Base-by-base conservation (phyloP, 2,329 filamentous ascomycete species). In the Rugonectria rugulosa region DNA sequence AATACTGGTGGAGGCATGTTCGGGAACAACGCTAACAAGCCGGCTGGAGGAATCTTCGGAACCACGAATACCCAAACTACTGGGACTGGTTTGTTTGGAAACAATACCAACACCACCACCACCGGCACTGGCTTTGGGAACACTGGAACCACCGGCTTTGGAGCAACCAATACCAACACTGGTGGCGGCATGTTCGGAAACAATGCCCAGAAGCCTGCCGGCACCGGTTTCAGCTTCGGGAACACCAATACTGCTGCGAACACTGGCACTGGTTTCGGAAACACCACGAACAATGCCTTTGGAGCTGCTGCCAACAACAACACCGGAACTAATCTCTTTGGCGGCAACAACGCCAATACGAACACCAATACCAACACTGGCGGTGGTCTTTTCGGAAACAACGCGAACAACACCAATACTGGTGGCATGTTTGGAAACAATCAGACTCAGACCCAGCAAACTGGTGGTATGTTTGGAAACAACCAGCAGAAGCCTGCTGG, bases 1-100 rank as follows among this genome's bases (percentile, higher is more conserved):
- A 75, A 73, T 20, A 73, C 77, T 2, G 74, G 77, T 15, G 67
- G 69, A 17, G 77, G 78, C 5, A 69, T 84, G 10, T 85, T 85
- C 56, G 81, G 81, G 29, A 71, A 73, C 50, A 71, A 65, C 69
- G 41, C 55, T 19, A 65, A 66, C 53, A 60, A 70, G 57, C 53
- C 68, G 26, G 60, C 61, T 32, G 55, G 63, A 68, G 62, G 64
- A 11, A 17, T 63, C 3, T 69, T 69, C 43, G 68, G 66, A 17
- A 66, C 40, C 52, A 64, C 52, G 41, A 60, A 61, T 19, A 57
- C 64, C 6, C 43, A 49, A 15, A 53, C 62, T 20, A 61, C 59
- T 12, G 59, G 62, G 5, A 14, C 12, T 8, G 61, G 61, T 19
- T 58, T 66, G 17, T 60, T 71, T 14, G 65, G 77, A 64, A 56